Base-by-base conservation (phyloP, 352 stramenopile genomes). In the Pythium graminicola region DNA sequence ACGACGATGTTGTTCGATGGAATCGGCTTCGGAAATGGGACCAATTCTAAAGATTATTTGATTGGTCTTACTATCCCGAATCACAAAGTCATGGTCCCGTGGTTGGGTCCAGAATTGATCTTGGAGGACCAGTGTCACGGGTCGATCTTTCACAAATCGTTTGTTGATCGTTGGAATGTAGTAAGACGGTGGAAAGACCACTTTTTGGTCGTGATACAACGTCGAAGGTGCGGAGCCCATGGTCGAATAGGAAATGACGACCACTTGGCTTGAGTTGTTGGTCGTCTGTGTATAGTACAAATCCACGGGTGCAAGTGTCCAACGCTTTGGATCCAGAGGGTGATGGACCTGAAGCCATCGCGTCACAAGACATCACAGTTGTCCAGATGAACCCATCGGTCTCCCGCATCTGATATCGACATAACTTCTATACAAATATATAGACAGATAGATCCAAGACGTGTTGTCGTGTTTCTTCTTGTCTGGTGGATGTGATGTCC, bases 41-140 rank as follows among this genome's bases (percentile, higher is more conserved):
- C 23, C 31, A 10, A 64, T n/a, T 11, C 36, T 31, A 29, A 58
- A 58, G 7, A 64, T 1, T 1, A 41, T 16, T 8, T 58, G 56
- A 35, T 50, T 52, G 0, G 42, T 57, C 4, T 14, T 16, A 4
- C 36, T 8, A 16, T 64, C 56, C 0, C 29, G 23, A 28, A 64
- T 58, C 13, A 46, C 24, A 16, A 39, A 22, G 4, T 64, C 56
- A 32, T 48, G 31, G 33, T 58, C 49, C 24, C 26, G 31, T 8
- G 47, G 28, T 33, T 50, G 27, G 13, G 40, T 36, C 54, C 56
- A 58, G 48, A 64, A 54, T 33, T 58, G 36, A n/a, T 41, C 26
- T 4, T 50, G 17, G 6, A 64, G 39, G 8, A 19, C 48, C 20
- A 64, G 56, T 16, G 48, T 64, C 31, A 54, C 42, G n/a, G 32